Evolutionary conservation across 116 monocot species (phyloP), one percentile per base, ranked within the genome.

Genomic region (Iris pallida): DNA sequence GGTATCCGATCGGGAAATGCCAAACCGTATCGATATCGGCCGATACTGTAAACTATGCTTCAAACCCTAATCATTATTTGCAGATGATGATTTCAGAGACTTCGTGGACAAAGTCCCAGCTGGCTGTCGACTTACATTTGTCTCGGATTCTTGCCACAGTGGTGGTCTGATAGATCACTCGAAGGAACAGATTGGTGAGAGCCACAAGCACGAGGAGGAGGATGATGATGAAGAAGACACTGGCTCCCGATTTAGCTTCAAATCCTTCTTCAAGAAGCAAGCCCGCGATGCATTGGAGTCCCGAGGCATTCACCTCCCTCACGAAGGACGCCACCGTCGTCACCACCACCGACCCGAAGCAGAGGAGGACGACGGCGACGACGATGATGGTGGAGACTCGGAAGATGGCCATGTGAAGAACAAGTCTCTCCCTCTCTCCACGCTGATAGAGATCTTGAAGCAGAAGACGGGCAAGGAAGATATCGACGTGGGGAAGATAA

Each of bases 91-190:
- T 76, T 90, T 93, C 71, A 88, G 85, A 67, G 85, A 79, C 7
- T 80, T 90, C 65, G 93, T 98, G 3, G 76, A 90, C 57, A 79
- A 83, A 47, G 78, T 93, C 1, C 93, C 88, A 0, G 56, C 70
- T 11, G 93, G 78, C 52, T 90, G 87, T 53, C 68, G 80, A 52
- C 73, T 98, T 9, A 98, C 98, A 10, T 88, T 98, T 16, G 90
- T 98, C 15, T 93, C 98, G 0, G 98, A 98, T 62, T 98, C 98
- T 16, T 98, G 98, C 82, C 98, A 98, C 79, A 98, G 98, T 15
- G 98, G 98, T 7, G 98, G 98, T 17, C 81, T 98, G 40, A 88
- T 98, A 20, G 84, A 93, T 53, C 68, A 85, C 43, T 53, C 80
- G 47, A 90, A 98, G 73, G 98, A 98, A 63, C 98, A 98, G 73